These are phyloP conservation scores for Globisporangium abappressorium DNA, from an alignment of 352 stramenopile species.

Conservation along the genomic window DNA sequence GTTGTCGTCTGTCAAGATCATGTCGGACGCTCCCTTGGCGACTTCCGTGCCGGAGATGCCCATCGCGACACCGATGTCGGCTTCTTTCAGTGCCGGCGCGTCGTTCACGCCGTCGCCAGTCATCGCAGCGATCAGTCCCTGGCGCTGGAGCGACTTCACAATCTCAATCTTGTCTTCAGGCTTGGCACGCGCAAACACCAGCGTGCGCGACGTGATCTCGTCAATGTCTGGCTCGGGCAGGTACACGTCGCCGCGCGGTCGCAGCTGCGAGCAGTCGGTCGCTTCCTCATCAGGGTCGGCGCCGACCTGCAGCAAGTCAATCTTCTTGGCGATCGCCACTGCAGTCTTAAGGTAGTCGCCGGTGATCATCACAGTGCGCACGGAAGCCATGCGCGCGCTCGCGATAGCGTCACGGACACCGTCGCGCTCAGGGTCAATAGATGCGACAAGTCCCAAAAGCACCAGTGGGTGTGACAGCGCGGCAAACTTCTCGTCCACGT, in stretches of 20 bases:
- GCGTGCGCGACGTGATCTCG: conserved; percentile 67
- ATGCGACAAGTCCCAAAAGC: conserved; percentile 92
- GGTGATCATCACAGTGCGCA: conserved; percentile 92
- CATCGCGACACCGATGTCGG: conserved; percentile 98
- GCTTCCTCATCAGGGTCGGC: conserved; percentile 60
- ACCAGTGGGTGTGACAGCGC: conserved; percentile 71
- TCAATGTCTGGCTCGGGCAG: conserved; percentile 81
- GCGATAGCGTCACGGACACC: conserved; percentile 59
- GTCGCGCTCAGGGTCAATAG: conserved; percentile 80
- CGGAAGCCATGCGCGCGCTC: conserved; percentile 40
- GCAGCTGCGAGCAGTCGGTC: conserved; percentile 68
- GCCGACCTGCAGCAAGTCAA: conserved; percentile 87
- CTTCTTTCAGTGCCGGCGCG: conserved; percentile 94
- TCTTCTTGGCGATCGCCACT: conserved; percentile 90
- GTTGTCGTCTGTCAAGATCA: conserved; percentile 98
- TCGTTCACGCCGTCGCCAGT: conserved; percentile 99
- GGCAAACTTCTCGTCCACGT: conserved; percentile 70
- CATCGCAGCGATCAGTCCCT: conserved; percentile 92
- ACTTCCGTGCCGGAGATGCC: conserved; percentile 97
- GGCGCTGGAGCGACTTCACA: conserved; percentile 92
- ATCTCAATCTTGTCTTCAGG: conserved; percentile 96
- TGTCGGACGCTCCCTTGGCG: conserved; percentile 97
- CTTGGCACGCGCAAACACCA: conserved; percentile 95
- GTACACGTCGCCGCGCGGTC: conserved; percentile 49
- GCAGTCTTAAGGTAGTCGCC: conserved; percentile 95